Evolutionary conservation across 2,329 filamentous ascomycete species (phyloP), one percentile per base, ranked within the genome.

Genomic region (Monosporascus ibericus): DNA sequence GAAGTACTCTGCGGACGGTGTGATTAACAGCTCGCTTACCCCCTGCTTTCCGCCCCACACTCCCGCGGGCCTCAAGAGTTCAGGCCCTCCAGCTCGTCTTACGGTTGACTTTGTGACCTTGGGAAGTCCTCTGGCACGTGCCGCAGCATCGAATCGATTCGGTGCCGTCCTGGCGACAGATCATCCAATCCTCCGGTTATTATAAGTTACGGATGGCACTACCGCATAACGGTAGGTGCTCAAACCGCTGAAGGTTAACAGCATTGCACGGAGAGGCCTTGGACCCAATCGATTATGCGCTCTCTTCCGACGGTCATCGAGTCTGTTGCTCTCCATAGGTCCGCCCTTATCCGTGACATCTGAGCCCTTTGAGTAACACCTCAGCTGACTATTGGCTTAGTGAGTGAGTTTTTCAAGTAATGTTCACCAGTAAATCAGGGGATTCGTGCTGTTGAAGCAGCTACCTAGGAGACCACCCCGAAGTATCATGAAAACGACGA

Each of bases 171-270:
- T 46, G n/a, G 24, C 24, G 11, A 30, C 15, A 30, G 15, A 11
- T 27, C 22, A 22, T 46, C 42, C 42, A 46, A 27, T 46, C n/a
- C 14, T n/a, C 20, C 39, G 8, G 17, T 42, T 42, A 42, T 42
- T 56, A 55, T 54, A 58, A 38, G 44, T 54, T 44, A 56, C 47
- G 44, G 49, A 54, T 56, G 34, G 52, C 58, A 57, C 53, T 49
- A 59, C 59, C 59, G 51, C 58, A 57, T 51, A 46, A 56, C 58
- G 60, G 56, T 62, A 62, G 55, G 53, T 60, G 49, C 58, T 58
- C 59, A 57, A 58, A 53, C 59, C 58, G 59, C 55, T 61, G 49
- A 57, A 49, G 40, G 59, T 42, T 56, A 52, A 44, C 50, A 48
- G 55, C 50, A 63, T 63, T 49, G 53, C 56, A 65, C 56, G 60